A percentile compares a stretch with the other conserved stretches of the same genome.
phyloP scores from a whole-genome alignment of 2,329 filamentous ascomycete species.

The Paecilomyces formosus region DNA sequence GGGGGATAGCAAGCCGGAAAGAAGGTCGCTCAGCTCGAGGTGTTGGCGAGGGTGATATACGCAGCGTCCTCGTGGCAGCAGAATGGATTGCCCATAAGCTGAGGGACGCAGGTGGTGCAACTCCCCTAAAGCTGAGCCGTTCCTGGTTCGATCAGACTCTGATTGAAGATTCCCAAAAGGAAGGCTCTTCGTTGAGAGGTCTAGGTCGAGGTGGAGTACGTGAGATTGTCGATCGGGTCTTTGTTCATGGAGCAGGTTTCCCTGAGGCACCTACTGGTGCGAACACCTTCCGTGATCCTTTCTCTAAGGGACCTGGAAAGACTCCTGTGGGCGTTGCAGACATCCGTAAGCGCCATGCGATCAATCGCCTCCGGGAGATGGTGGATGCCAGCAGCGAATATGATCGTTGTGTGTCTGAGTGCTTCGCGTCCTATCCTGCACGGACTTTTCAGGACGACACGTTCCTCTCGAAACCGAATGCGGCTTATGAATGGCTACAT shows the following conservation, averaged over 20 bases:
- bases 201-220: conserved; percentile 56
- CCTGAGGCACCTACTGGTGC: conserved; percentile 35
- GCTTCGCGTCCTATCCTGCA: conserved; percentile 78
- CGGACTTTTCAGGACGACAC: conserved; percentile 91
- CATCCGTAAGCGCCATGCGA: conserved; percentile 52
- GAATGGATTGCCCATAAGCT: conserved; percentile 60
- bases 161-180: conserved; percentile 45
- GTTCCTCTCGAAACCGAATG: conserved; percentile 77
- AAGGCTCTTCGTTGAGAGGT: conserved; percentile 44
- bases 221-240: conserved; percentile 60
- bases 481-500: conserved; percentile 88
- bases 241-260: conserved; percentile 58
- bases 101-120: conserved; percentile 34
- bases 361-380: conserved; percentile 53
- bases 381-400: conserved; percentile 56
- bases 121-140: conserved; percentile 41
- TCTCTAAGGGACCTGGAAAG: conserved; percentile 16
- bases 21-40: conserved; percentile 41
- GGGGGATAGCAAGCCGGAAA: conserved; percentile 55
- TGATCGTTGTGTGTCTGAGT: conserved; percentile 58
- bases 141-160: conserved; percentile 56
- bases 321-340: conserved; percentile 51
- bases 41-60: conserved; percentile 49
- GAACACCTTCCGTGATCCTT: conserved; percentile 29
- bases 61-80: conserved; percentile 56